phyloP scores from a whole-genome alignment of 768 basidiomycete genomes.

The Hygrophorus pudorinus region DNA sequence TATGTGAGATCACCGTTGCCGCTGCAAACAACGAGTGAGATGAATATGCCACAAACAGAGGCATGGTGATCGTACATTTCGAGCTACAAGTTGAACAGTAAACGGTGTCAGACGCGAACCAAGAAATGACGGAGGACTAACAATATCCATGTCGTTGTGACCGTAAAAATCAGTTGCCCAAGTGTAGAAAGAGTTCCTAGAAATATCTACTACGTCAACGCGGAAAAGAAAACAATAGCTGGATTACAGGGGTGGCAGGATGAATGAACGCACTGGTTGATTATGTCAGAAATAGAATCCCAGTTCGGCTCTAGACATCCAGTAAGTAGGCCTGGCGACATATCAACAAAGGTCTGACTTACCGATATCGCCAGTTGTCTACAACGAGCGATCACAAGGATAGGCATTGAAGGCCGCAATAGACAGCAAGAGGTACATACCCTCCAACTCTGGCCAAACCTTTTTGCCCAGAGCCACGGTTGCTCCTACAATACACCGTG shows the following conservation, averaged over 20 bases:
- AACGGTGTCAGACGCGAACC: not conserved
- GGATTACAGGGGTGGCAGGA: no score
- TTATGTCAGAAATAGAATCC: no score
- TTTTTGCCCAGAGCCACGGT: conserved; percentile 54
- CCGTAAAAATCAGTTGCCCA: conserved; percentile 60
- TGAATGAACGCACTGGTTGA: no score
- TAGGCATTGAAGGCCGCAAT: no score
- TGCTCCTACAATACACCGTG: conserved; percentile 30
- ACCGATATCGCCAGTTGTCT: no score
- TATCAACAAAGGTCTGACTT: no score
- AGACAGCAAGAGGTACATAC: no score
- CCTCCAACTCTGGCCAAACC: conserved; percentile 57
- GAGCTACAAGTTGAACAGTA: conserved; percentile 30
- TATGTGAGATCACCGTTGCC: conserved; percentile 53
- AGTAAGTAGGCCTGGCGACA: no score
- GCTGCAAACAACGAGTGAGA: conserved; percentile 19
- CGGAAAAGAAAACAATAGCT: no score
- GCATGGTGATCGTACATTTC: conserved; percentile 35
- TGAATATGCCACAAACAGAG: conserved; percentile 1
- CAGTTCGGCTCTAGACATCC: no score
- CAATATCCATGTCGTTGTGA: conserved; percentile 62
- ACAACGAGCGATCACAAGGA: no score
- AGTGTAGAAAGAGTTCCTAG: conserved; percentile 55
- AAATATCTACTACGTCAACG: conserved; percentile 35
- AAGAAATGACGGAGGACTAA: conserved; percentile 15